A percentile compares a stretch with the other conserved stretches of the same genome.
Conservation (phyloP, 192 early-diverging fungal genomes). For the Kickxella alabastrina region DNA sequence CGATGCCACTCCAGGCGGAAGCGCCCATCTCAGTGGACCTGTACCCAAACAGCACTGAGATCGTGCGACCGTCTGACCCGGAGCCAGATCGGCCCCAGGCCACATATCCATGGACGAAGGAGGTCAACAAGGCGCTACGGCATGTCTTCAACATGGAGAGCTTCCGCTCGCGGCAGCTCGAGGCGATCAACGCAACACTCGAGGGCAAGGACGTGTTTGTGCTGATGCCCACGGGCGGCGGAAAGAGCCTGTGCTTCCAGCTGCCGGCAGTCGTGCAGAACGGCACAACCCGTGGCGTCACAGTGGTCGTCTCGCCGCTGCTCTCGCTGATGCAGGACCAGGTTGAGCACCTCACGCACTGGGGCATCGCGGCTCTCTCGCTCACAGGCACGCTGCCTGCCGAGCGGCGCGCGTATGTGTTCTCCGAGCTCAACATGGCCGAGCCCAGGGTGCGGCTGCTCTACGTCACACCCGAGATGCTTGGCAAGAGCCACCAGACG, state of each 20-base stretch:
- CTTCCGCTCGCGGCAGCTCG: conserved; percentile 83
- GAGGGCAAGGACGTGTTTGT: conserved; percentile 84
- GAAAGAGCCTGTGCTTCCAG: conserved; percentile 95
- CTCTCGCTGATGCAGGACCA: conserved; percentile 97
- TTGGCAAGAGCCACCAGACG: conserved; percentile 63
- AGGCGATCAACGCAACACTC: conserved; percentile 84
- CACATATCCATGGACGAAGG: conserved; percentile 63
- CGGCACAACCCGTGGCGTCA: conserved; percentile 67
- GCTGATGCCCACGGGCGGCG: conserved; percentile 98
- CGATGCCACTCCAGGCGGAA: no score
- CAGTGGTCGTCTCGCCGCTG: conserved; percentile 88
- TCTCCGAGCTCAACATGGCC: conserved; percentile 53
- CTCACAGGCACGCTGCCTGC: conserved; percentile 60
- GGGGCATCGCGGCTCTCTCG: conserved; percentile 60
- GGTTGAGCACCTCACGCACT: conserved; percentile 64
- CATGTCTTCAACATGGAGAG: conserved; percentile 66
- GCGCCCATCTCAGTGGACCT: not conserved
- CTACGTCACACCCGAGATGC: conserved; percentile 89
- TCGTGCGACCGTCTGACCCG: conserved; percentile 37
- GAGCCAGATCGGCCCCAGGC: conserved; percentile 30
- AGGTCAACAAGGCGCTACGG: conserved; percentile 64
- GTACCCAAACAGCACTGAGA: not conserved
- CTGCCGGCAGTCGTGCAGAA: conserved; percentile 73
- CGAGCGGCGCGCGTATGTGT: conserved; percentile 53
- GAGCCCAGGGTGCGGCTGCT: conserved; percentile 59